phyloP scores from a whole-genome alignment of 192 early-diverging fungal species.

The Linnemannia hyalina region DNA sequence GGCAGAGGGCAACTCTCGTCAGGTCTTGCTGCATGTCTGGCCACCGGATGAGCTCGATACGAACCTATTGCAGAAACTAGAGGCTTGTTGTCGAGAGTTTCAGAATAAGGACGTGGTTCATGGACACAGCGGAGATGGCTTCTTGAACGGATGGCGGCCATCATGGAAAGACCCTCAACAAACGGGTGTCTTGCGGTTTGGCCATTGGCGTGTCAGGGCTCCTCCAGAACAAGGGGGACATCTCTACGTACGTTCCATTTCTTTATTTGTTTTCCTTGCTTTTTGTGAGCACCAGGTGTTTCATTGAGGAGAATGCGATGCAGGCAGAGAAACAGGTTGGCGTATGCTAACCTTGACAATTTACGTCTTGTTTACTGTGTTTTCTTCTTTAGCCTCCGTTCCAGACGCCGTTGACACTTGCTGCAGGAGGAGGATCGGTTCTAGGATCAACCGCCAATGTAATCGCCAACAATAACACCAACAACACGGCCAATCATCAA shows the following conservation, averaged over 20 bases:
- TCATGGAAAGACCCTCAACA: slow-evolving; percentile 41
- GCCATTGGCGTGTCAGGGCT: slow-evolving; percentile 49
- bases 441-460: slow-evolving; percentile 27
- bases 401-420: slow-evolving; percentile 53
- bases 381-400: slow-evolving; percentile 32
- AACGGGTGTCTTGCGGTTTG: slow-evolving; percentile 49
- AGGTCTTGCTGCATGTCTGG: slow-evolving; percentile 53
- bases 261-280: not conserved
- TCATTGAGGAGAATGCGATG: not conserved
- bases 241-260: slow-evolving; percentile 28
- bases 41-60: slow-evolving; percentile 34
- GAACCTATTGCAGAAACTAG: slow-evolving; percentile 38
- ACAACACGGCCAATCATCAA: slow-evolving; percentile 4
- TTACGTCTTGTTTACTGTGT: not conserved
- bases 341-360: not conserved
- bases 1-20: slow-evolving; percentile 54
- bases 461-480: slow-evolving; percentile 14
- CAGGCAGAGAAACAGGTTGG: not conserved
- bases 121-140: slow-evolving; percentile 53
- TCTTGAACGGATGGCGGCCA: slow-evolving; percentile 54
- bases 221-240: slow-evolving; percentile 18
- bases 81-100: slow-evolving; percentile 45
- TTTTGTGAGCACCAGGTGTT: not conserved
- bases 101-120: slow-evolving; percentile 47
- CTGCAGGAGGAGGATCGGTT: slow-evolving; percentile 43